phyloP scores from a whole-genome alignment of 1,139 yeast genomes.

The Geotrichum australiense region DNA sequence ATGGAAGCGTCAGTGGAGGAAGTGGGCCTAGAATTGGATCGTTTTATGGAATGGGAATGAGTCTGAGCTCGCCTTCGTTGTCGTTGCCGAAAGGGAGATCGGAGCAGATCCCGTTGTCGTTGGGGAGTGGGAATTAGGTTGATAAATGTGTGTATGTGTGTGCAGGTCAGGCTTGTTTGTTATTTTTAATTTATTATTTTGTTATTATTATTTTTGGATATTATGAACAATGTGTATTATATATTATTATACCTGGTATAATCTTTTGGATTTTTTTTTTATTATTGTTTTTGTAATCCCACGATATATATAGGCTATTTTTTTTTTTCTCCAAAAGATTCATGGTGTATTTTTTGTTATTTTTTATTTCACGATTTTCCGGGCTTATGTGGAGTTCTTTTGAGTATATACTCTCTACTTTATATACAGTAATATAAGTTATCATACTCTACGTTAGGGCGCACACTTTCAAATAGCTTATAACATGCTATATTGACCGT shows the following conservation, averaged over 20 bases:
- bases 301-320: too few species aligned
- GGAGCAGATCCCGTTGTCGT: slow-evolving; percentile 24
- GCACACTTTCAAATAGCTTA: too few species aligned
- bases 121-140: slow-evolving; percentile 16
- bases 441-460: too few species aligned
- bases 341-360: too few species aligned
- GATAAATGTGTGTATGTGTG: too few species aligned
- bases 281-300: not conserved
- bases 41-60: slow-evolving; percentile 5
- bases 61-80: slow-evolving; percentile 17
- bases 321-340: too few species aligned
- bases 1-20: slow-evolving; percentile 1
- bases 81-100: slow-evolving; percentile 23
- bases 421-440: too few species aligned
- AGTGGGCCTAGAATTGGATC: slow-evolving; percentile 2
- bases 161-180: not conserved
- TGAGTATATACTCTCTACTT: too few species aligned
- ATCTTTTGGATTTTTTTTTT: not conserved
- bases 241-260: too few species aligned
- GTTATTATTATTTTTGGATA: not conserved
- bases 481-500: too few species aligned
- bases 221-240: not conserved
- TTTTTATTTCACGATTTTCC: too few species aligned
- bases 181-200: not conserved
- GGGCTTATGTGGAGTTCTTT: too few species aligned